Evolutionary conservation across 2,329 filamentous ascomycete species (phyloP), one percentile per base, ranked within the genome.

Genomic region (Xylaria sp.): DNA sequence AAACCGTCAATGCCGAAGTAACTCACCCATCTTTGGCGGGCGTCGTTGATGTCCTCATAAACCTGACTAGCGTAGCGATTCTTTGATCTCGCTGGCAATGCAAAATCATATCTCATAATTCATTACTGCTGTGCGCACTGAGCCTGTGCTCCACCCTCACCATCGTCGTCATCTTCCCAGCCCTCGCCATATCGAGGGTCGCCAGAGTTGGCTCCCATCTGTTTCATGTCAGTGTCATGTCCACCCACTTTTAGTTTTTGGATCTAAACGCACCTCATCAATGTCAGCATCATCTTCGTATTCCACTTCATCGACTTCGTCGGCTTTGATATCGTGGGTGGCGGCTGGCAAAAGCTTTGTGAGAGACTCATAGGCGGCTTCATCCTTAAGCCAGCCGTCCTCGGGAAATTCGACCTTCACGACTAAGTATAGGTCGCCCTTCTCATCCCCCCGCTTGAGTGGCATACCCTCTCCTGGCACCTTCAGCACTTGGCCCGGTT

Each of bases 391-490:
- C 93, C 94, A 98, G 30, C 90, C 92, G 74, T 95, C 90, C 74
- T 94, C 89, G 2, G 96, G 96, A 83, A 98, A 98, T 63, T 93
- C 87, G 70, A 99, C 87, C 75, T 96, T 90, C 71, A 97, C 90
- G 43, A 92, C 83, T 48, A 99, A 85, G 80, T 95, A 99, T 20
- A 99, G 83, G 76, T 98, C 94, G 50, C 96, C 96, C 78, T 89
- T 93, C 4, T 83, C 77, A 45, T 99, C 96, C 70, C 91, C 93
- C 65, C 90, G 90, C 86, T 97, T 97, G 74, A 90, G 81, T 1
- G 96, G 96, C 96, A 99, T 99, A 68, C 96, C 96, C 82, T 99
- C 96, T 30, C 93, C 94, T 2, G 86, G 81, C 0, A 99, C 84
- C 83, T 94, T 97, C 74, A 99, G 85, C 8, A 95, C 88, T 77